Percentiles rank a stretch among this genome's conserved stretches.
Conservation (phyloP, 1,284 basidiomycete genomes). For the Garcileccinum viscosum region DNA sequence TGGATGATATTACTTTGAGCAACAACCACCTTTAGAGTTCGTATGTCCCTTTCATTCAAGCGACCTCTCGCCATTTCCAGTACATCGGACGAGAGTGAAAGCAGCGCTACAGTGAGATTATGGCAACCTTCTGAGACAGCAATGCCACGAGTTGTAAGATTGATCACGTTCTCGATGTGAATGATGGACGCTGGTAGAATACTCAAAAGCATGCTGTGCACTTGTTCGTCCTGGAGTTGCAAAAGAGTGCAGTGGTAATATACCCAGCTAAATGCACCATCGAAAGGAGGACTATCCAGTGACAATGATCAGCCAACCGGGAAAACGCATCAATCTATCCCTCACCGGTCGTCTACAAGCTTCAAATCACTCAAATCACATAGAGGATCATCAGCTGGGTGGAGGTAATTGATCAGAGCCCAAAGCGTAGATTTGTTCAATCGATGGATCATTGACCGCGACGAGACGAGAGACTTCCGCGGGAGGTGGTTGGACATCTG, state of each 20-base stretch:
- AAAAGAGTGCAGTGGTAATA: constrained; percentile 47
- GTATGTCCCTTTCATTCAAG: constrained; percentile 37
- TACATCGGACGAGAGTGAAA: constrained; percentile 46
- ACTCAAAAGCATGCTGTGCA: constrained; percentile 37
- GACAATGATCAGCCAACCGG: not conserved
- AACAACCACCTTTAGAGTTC: constrained; percentile 49
- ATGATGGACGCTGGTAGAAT: constrained; percentile 26
- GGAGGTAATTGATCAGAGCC: constrained; percentile 50
- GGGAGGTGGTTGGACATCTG: constrained; percentile 41
- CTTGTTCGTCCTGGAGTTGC: constrained; percentile 28
- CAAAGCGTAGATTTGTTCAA: constrained; percentile 51
- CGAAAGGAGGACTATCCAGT: constrained; percentile 15
- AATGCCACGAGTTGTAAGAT: constrained; percentile 49
- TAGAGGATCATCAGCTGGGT: constrained; percentile 48
- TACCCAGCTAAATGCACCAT: constrained; percentile 49
- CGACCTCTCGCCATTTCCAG: constrained; percentile 32
- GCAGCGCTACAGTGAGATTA: constrained; percentile 31
- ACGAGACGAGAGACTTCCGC: constrained; percentile 49
- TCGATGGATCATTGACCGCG: constrained; percentile 42
- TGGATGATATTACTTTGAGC: constrained; percentile 39
- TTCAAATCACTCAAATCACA: constrained; percentile 43
- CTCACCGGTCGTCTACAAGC: constrained; percentile 41
- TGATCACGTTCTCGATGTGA: constrained; percentile 44
- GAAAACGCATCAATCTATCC: not conserved
- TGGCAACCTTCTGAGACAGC: constrained; percentile 23